Percentiles rank a stretch among this genome's conserved stretches.
Evolutionary conservation across 2,329 filamentous ascomycete species (phyloP).

Genomic region (Stemphylium vesicarium): DNA sequence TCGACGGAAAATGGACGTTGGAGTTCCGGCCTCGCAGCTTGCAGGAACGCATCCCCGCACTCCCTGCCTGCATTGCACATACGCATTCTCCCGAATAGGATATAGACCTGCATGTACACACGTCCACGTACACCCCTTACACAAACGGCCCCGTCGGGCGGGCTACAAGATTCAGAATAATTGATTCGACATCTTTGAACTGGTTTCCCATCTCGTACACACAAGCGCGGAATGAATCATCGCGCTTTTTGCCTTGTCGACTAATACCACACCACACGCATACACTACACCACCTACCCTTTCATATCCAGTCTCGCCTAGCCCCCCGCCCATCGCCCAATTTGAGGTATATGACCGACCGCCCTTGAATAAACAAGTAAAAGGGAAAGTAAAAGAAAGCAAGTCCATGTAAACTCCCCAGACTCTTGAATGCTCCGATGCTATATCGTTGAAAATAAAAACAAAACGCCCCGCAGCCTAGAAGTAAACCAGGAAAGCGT

Average conservation of each 20-base stretch:
- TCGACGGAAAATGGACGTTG: not conserved
- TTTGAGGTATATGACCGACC: constrained; percentile 3
- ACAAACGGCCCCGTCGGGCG: not conserved
- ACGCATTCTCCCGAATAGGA: no score
- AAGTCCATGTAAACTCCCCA: no score
- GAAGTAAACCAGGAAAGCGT: not conserved
- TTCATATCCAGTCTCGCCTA: not conserved
- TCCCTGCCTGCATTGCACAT: not conserved
- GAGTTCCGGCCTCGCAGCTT: not conserved
- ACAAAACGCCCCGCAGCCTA: not conserved
- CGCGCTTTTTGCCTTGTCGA: not conserved
- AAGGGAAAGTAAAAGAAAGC: no score
- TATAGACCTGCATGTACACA: no score
- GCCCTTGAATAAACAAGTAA: not conserved
- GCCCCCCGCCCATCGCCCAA: not conserved
- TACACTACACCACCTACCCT: not conserved
- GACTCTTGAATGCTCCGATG: no score
- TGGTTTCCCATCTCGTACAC: not conserved
- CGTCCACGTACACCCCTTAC: no score
- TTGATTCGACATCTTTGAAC: no score
- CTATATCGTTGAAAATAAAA: not conserved
- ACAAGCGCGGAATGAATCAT: not conserved
- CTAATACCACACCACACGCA: not conserved
- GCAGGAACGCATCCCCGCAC: no score
- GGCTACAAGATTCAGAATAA: not conserved